Evolutionary conservation across 169 alveolate genomes (phyloP).

Genomic region (Plasmodium vinckei): DNA sequence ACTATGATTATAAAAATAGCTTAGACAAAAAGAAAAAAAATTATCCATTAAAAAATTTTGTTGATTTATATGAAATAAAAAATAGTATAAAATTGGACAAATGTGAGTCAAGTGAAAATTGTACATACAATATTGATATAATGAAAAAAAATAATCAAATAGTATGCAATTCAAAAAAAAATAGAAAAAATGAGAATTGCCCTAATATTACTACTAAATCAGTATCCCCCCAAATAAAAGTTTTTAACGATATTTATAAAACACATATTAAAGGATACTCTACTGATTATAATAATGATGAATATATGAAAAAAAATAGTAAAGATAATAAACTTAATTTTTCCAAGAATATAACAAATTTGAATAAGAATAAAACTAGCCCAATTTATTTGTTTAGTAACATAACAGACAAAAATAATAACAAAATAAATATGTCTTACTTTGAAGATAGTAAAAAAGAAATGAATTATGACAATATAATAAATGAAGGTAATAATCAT

Average conservation of each 20-base stretch:
- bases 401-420: not conserved
- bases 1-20: too few relatives aligned
- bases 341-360: not conserved
- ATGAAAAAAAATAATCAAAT: too few relatives aligned
- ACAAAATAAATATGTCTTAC: not conserved
- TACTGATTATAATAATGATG: slow-evolving; percentile 4
- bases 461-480: slow-evolving; percentile 1
- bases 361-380: slow-evolving; percentile 1
- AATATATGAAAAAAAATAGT: not conserved
- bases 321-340: not conserved
- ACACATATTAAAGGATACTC: slow-evolving; percentile 6
- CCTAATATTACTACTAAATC: not conserved
- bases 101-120: too few relatives aligned
- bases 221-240: not conserved
- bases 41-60: too few relatives aligned
- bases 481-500: slow-evolving; percentile 2
- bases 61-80: too few relatives aligned
- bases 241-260: not conserved
- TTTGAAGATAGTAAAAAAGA: not conserved
- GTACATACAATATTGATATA: too few relatives aligned
- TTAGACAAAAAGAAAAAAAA: too few relatives aligned
- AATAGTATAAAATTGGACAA: too few relatives aligned
- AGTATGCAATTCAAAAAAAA: not conserved
- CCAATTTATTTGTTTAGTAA: not conserved
- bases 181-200: not conserved